Percentiles rank a stretch among this genome's conserved stretches.
Conservation (phyloP, 2,329 filamentous ascomycete genomes). For the Ophiostoma novo-ulmi region DNA sequence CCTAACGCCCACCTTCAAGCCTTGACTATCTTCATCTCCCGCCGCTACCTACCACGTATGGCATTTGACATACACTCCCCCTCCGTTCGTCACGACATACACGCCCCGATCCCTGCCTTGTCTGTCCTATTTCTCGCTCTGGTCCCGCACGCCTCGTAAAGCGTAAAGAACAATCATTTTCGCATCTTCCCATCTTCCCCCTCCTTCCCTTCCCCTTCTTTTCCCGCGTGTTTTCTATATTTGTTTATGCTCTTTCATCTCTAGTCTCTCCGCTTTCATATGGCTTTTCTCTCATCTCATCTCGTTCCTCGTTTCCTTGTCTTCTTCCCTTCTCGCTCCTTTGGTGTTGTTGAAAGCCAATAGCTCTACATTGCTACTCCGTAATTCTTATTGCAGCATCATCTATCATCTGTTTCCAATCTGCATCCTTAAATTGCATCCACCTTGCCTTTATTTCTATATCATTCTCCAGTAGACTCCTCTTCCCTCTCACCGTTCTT, state of each 20-base stretch:
- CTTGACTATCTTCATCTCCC: neutral
- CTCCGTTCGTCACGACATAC: neutral
- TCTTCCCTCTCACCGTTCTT: neutral
- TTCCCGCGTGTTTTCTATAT: neutral
- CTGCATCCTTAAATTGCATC: constrained; percentile 10
- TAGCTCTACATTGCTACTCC: neutral
- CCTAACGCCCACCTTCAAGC: neutral
- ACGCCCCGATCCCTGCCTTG: constrained; percentile 5
- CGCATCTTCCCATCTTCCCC: neutral
- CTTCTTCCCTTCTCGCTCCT: neutral
- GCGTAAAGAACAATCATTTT: neutral
- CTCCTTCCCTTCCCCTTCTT: neutral
- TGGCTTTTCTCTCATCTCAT: neutral
- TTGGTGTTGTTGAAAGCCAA: neutral
- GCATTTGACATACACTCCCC: neutral
- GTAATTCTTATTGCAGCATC: neutral
- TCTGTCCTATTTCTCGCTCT: constrained; percentile 9
- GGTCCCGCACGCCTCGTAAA: constrained; percentile 8
- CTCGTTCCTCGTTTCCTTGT: neutral
- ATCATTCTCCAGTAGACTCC: neutral
- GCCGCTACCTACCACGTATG: neutral
- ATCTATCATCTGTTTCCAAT: constrained; percentile 1
- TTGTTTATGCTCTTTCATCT: neutral
- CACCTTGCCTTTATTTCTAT: constrained; percentile 9
- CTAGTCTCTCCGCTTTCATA: neutral